A percentile compares a stretch with the other conserved stretches of the same genome.
Evolutionary conservation across 805 yeast species (phyloP).

Genomic region (Ogataea trehaloabstinens): DNA sequence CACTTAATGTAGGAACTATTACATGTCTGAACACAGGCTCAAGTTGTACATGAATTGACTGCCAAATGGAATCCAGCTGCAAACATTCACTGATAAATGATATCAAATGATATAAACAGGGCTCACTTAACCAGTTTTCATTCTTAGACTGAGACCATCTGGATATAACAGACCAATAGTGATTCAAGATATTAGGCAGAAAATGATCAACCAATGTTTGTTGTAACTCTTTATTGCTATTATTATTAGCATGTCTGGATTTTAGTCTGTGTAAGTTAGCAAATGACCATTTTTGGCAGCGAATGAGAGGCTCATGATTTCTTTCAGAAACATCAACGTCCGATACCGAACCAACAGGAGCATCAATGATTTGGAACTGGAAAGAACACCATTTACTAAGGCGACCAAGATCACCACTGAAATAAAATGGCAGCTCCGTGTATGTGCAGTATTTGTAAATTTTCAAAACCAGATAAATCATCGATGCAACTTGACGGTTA

Average conservation of each 20-base stretch:
- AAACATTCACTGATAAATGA: constrained; percentile 59
- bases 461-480: constrained; percentile 70
- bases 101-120: constrained; percentile 61
- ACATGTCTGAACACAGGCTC: constrained; percentile 66
- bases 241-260: constrained; percentile 48
- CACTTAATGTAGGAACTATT: constrained; percentile 72
- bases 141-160: constrained; percentile 55
- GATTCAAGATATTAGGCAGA: constrained; percentile 65
- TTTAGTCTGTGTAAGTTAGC: constrained; percentile 71
- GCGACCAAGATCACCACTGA: constrained; percentile 46
- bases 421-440: constrained; percentile 64
- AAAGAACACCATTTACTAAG: constrained; percentile 67
- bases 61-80: constrained; percentile 58
- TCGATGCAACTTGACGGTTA: constrained; percentile 50
- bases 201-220: constrained; percentile 51
- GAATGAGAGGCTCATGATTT: constrained; percentile 52
- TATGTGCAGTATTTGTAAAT: constrained; percentile 74
- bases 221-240: constrained; percentile 10
- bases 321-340: constrained; percentile 46
- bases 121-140: constrained; percentile 60
- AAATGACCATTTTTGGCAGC: constrained; percentile 81
- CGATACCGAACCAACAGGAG: constrained; percentile 41
- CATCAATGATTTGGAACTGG: constrained; percentile 59
- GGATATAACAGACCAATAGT: constrained; percentile 61
- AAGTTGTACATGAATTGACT: constrained; percentile 59